phyloP scores from a whole-genome alignment of 768 basidiomycete genomes.

The Favolaschia claudopus region DNA sequence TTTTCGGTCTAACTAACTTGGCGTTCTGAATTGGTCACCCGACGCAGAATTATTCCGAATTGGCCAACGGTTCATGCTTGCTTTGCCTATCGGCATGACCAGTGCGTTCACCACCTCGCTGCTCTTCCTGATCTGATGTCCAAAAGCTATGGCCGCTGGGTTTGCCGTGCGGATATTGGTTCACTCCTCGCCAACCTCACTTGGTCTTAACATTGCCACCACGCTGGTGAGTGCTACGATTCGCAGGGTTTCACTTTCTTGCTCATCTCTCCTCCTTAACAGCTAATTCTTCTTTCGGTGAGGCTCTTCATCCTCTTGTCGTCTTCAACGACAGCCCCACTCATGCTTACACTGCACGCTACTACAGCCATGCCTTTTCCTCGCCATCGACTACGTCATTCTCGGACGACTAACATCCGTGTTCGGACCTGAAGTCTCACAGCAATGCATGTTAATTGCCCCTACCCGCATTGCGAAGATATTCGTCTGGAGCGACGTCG shows the following conservation, averaged over 20 bases:
- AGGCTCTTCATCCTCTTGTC: too few relatives aligned
- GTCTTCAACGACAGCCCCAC: too few relatives aligned
- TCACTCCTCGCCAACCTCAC: neutral
- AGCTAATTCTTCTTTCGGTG: too few relatives aligned
- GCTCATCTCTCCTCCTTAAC: neutral
- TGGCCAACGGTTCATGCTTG: conserved; percentile 3
- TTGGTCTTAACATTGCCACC: neutral
- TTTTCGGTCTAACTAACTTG: neutral
- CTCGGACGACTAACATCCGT: neutral
- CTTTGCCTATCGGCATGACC: neutral
- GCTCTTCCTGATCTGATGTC: neutral
- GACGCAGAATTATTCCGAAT: conserved; percentile 4
- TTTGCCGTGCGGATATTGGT: conserved; percentile 2
- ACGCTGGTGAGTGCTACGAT: neutral
- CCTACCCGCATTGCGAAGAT: neutral
- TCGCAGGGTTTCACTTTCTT: neutral
- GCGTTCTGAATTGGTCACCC: neutral
- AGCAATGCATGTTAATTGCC: conserved; percentile 7
- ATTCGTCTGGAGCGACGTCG: conserved; percentile 10
- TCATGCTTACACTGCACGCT: too few relatives aligned
- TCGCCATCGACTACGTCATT: conserved; percentile 3
- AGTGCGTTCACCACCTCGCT: neutral
- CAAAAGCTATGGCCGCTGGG: neutral
- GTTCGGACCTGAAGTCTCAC: neutral
- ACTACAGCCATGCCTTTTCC: conserved; percentile 7